Evolutionary conservation across 495 filamentous ascomycete species (phyloP).

Genomic region (Annulohypoxylon maeteangense): DNA sequence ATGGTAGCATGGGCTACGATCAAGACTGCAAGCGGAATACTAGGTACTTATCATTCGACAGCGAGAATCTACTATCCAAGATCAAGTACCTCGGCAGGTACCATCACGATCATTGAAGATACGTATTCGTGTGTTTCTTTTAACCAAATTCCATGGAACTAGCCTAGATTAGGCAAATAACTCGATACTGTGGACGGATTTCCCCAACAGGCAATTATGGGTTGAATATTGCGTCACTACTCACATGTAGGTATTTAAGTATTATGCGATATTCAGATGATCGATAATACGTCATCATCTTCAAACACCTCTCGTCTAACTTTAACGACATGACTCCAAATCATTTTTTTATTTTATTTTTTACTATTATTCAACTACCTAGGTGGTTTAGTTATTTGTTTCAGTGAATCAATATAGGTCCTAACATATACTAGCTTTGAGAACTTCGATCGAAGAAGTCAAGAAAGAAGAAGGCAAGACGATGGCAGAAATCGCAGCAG

Average conservation of each 20-base stretch:
- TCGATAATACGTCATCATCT: slow-evolving; percentile 26
- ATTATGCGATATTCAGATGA: background rate
- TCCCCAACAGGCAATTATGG: slow-evolving; percentile 18
- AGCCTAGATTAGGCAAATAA: background rate
- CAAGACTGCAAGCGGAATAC: background rate
- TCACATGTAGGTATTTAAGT: background rate
- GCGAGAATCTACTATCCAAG: background rate
- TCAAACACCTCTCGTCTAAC: background rate
- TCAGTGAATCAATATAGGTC: background rate
- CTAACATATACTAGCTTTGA: background rate
- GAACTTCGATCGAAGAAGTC: background rate
- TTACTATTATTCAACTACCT: background rate
- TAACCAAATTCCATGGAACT: background rate
- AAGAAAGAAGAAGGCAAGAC: background rate
- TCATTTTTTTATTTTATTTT: background rate
- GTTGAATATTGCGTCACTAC: slow-evolving; percentile 27
- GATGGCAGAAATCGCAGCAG: slow-evolving; percentile 56
- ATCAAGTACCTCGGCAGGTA: too few relatives aligned
- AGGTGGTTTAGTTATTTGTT: background rate
- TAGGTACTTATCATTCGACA: too few relatives aligned
- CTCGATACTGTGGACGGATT: background rate
- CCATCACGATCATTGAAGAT: background rate
- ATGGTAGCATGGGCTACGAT: background rate
- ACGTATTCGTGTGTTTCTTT: background rate
- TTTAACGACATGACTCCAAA: background rate